Percentiles rank a stretch among this genome's conserved stretches.
phyloP scores from a whole-genome alignment of 192 early-diverging fungal genomes.

The Thamnidium elegans region DNA sequence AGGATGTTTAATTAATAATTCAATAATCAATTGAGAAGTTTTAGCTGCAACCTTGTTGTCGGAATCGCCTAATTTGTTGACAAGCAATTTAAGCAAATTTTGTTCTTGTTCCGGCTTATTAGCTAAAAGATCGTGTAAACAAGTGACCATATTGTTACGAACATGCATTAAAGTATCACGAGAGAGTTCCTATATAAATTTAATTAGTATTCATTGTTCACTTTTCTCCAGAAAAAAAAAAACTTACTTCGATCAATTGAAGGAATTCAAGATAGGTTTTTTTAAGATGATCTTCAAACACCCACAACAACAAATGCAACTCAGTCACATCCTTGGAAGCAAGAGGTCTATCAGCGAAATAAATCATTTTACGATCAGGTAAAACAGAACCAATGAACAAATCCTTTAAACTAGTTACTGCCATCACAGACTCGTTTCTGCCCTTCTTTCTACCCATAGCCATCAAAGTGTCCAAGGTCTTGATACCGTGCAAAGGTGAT shows the following conservation, averaged over 20 bases:
- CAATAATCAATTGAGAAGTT: slow-evolving; percentile 71
- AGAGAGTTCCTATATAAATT: slow-evolving; percentile 56
- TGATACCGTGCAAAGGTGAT: slow-evolving; percentile 80
- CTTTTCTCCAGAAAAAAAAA: background rate
- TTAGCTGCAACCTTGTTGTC: slow-evolving; percentile 87
- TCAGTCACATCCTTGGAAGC: slow-evolving; percentile 53
- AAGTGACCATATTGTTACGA: slow-evolving; percentile 73
- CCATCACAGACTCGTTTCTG: slow-evolving; percentile 80
- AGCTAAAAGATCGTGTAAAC: slow-evolving; percentile 74
- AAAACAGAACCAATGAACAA: slow-evolving; percentile 76
- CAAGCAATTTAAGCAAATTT: slow-evolving; percentile 85
- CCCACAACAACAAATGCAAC: slow-evolving; percentile 85
- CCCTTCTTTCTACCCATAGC: slow-evolving; percentile 89
- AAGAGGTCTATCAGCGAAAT: slow-evolving; percentile 90
- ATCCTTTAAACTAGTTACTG: slow-evolving; percentile 87
- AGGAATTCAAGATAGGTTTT: slow-evolving; percentile 89
- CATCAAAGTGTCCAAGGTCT: slow-evolving; percentile 71
- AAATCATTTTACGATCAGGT: slow-evolving; percentile 86
- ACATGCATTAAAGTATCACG: slow-evolving; percentile 86
- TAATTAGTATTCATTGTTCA: background rate
- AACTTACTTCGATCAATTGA: slow-evolving; percentile 75
- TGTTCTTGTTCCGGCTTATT: slow-evolving; percentile 96
- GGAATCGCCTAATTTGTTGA: slow-evolving; percentile 94
- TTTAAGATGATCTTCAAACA: slow-evolving; percentile 93
- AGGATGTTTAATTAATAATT: slow-evolving; percentile 72